A percentile compares a stretch with the other conserved stretches of the same genome.
These are phyloP conservation scores for Colletotrichum paranaense DNA, from an alignment of 2,329 filamentous ascomycete genomes.

Conservation along the genomic window DNA sequence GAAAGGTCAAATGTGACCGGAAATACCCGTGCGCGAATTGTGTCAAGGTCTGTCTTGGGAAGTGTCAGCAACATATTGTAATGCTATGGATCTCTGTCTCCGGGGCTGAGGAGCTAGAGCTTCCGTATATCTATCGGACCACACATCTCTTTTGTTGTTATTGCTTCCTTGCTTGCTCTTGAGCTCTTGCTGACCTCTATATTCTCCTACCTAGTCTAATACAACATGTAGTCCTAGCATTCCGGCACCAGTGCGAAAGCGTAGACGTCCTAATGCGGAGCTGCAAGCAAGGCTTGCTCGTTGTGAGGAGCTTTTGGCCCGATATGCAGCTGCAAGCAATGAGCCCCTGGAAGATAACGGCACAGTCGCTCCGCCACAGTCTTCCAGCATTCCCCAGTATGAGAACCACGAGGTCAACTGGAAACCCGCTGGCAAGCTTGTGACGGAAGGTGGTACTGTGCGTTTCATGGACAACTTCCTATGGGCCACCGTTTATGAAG, in stretches of 20 bases:
- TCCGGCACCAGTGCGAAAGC: constrained; percentile 68
- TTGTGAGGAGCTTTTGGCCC: constrained; percentile 68
- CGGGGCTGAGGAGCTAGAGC: too few species aligned
- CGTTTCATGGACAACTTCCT: constrained; percentile 69
- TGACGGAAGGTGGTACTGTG: constrained; percentile 64
- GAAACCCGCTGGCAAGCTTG: constrained; percentile 61
- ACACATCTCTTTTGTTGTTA: too few species aligned
- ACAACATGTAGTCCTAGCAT: constrained; percentile 66
- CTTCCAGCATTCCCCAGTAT: constrained; percentile 10
- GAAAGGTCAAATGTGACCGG: constrained; percentile 72
- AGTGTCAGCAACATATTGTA: too few species aligned
- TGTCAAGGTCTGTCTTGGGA: constrained; percentile 47
- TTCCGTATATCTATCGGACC: too few species aligned
- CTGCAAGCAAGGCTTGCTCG: constrained; percentile 68
- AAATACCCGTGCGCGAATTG: constrained; percentile 70
- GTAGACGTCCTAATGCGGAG: constrained; percentile 69
- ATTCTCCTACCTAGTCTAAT: constrained; percentile 31
- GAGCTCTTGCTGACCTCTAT: not conserved
- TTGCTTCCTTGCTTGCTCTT: too few species aligned
- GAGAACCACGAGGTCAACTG: constrained; percentile 44
- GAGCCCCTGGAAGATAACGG: constrained; percentile 5
- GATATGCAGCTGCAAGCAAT: constrained; percentile 56
- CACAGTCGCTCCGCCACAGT: not conserved
- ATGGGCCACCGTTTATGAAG: constrained; percentile 65
- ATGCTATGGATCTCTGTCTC: too few species aligned